Base-by-base conservation (phyloP, 176 grass and related monocot genomes). In the Eleusine coracana region DNA sequence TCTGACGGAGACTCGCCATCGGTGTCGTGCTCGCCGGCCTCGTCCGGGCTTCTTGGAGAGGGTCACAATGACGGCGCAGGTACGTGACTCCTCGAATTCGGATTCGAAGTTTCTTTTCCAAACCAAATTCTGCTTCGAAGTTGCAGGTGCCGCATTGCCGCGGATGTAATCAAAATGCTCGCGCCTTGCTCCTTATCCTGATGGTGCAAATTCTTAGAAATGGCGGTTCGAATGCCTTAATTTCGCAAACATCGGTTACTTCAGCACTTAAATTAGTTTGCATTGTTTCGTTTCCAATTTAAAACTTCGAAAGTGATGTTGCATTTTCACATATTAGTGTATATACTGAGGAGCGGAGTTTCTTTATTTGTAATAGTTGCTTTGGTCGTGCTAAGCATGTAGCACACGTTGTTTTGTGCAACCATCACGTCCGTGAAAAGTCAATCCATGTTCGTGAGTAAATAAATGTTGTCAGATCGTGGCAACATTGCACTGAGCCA, bases 11-110 rank as follows among this genome's bases (percentile, higher is more conserved):
- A 21, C 12, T 68, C 77, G 5, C 87, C 70, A 40, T 85, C 85
- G 5, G 74, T 72, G 4, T 87, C 89, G 21, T 91, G 79, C 67
- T 88, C 86, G 3, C 87, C 79, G 15, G 50, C 10, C 12, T 81
- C 71, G 27, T 60, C 15, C 68, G 34, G 60, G 44, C 59, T 28
- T 7, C 64, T 6, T 18, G 65, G 54, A 5, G 56, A 64, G 37
- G 66, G 66, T 5, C 31, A n/a, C 72, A 12, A 60, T 58, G 58
- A n/a, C 40, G 59, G 38, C 17, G 50, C 21, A 6, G 83, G 66
- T 68, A 87, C 67, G 86, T 36, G 39, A 72, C 66, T 83, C 21
- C 44, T 55, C 64, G 10, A 67, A 16, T 67, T 56, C 13, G 69
- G 60, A 18, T 16, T 63, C 44, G 3, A 38, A 5, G 8, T 20